Evolutionary conservation across 192 early-diverging fungal species (phyloP).

Genomic region (Umbelopsis sp.): DNA sequence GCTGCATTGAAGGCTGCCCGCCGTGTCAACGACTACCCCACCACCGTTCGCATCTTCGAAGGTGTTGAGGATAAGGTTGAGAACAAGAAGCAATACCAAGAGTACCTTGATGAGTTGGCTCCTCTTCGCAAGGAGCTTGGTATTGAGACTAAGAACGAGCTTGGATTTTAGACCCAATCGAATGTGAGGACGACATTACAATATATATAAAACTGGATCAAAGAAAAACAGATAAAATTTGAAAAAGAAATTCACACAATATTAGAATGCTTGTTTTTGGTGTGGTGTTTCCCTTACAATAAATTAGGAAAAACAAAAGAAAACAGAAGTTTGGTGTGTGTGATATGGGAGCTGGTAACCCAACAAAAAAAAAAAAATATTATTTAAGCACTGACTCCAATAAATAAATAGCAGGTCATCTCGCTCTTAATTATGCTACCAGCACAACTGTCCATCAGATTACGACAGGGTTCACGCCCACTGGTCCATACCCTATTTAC

Average conservation of each 20-base stretch:
- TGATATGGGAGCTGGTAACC: no score
- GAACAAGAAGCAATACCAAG: conserved; percentile 83
- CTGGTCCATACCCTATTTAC: not conserved
- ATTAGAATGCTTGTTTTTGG: no score
- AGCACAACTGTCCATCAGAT: not conserved
- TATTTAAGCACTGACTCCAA: no score
- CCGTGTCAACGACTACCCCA: conserved; percentile 92
- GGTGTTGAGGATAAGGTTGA: conserved; percentile 89
- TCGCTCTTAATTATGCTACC: not conserved
- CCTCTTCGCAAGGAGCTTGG: conserved; percentile 89
- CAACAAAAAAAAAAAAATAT: no score
- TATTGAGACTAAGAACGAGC: conserved; percentile 84
- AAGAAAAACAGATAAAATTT: not conserved
- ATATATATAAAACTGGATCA: conserved; percentile 11
- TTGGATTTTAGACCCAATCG: conserved; percentile 63
- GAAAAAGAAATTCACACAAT: not conserved
- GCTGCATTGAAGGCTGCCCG: conserved; percentile 89
- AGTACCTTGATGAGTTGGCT: conserved; percentile 87
- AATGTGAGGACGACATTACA: not conserved
- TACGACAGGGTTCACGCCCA: not conserved
- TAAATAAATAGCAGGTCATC: no score
- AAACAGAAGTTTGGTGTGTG: no score
- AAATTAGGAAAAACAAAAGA: no score
- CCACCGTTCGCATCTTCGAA: conserved; percentile 92
- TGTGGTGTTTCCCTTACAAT: no score